Conservation (phyloP, 352 stramenopile species). For the Hyaloperonospora brassicae region DNA sequence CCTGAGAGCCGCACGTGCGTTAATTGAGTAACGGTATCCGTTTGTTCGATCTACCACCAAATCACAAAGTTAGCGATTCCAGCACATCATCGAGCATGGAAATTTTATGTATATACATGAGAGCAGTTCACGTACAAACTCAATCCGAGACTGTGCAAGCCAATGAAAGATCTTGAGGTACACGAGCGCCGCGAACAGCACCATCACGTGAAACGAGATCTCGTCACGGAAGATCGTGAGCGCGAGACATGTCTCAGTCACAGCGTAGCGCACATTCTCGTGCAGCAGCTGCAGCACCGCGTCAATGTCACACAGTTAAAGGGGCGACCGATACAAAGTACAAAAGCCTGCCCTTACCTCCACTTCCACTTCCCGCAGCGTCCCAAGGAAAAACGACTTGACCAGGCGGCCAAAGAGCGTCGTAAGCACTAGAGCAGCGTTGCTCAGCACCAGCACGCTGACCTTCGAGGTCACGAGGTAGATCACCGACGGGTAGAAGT, state of each 20-base stretch:
- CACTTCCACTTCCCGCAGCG: conserved; percentile 74
- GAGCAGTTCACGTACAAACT: conserved; percentile 52
- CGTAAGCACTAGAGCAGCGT: conserved; percentile 87
- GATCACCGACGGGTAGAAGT: conserved; percentile 96
- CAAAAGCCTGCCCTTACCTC: conserved; percentile 33
- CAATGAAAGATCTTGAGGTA: conserved; percentile 94
- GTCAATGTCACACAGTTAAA: conserved; percentile 1
- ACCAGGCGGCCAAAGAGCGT: conserved; percentile 76
- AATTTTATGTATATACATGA: conserved; percentile 2
- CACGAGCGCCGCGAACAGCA: conserved; percentile 93
- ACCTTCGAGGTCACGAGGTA: conserved; percentile 96
- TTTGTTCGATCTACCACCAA: conserved; percentile 72
- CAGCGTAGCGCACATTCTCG: conserved; percentile 95
- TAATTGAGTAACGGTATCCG: conserved; percentile 64
- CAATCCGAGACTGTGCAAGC: conserved; percentile 85
- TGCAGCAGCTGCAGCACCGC: conserved; percentile 89
- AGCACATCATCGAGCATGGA: background rate
- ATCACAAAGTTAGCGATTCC: background rate
- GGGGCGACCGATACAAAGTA: no score
- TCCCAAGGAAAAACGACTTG: conserved; percentile 83
- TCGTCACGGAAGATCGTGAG: conserved; percentile 98
- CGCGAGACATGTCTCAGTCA: conserved; percentile 98
- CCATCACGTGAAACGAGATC: conserved; percentile 91
- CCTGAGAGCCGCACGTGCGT: conserved; percentile 83
- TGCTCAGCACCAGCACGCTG: conserved; percentile 92